phyloP scores from a whole-genome alignment of 129 eudicot species.

The Arctium lappa region DNA sequence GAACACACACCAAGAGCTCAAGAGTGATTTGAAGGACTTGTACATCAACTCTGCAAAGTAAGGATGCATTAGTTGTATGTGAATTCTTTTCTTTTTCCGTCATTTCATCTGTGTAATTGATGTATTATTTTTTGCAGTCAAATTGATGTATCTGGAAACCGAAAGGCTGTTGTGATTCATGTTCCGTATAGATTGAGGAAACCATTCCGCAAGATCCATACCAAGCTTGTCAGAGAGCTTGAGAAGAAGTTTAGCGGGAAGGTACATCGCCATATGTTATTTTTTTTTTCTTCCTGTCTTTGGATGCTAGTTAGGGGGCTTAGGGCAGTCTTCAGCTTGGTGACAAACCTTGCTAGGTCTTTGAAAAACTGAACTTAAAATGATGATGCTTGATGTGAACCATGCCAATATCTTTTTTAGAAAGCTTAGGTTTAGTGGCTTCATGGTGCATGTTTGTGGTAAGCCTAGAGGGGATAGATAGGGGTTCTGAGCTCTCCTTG shows the following conservation, averaged over 20 bases:
- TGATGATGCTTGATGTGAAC: neutral
- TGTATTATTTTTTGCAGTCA: slow-evolving; percentile 37
- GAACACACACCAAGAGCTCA: slow-evolving; percentile 66
- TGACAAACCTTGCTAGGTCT: neutral
- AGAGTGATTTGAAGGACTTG: slow-evolving; percentile 78
- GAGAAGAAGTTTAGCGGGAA: slow-evolving; percentile 94
- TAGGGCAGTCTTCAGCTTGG: neutral
- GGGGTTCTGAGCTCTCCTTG: neutral
- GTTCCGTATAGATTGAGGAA: slow-evolving; percentile 80
- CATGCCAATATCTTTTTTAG: too few relatives aligned
- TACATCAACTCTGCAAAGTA: slow-evolving; percentile 72
- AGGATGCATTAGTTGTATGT: neutral
- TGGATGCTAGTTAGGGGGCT: neutral
- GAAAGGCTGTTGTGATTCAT: slow-evolving; percentile 77
- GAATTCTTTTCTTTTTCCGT: neutral
- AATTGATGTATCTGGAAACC: slow-evolving; percentile 67
- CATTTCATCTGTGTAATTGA: neutral
- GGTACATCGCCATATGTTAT: slow-evolving; percentile 28
- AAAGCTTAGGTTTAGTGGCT: too few relatives aligned
- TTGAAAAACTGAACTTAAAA: neutral
- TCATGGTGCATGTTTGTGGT: too few relatives aligned
- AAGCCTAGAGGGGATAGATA: neutral
- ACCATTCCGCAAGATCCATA: slow-evolving; percentile 78
- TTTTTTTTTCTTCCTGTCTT: neutral
- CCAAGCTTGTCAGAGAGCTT: slow-evolving; percentile 84